These are phyloP conservation scores for Dichotomopilus funicola DNA, from an alignment of 2,329 filamentous ascomycete genomes.

Conservation along the genomic window DNA sequence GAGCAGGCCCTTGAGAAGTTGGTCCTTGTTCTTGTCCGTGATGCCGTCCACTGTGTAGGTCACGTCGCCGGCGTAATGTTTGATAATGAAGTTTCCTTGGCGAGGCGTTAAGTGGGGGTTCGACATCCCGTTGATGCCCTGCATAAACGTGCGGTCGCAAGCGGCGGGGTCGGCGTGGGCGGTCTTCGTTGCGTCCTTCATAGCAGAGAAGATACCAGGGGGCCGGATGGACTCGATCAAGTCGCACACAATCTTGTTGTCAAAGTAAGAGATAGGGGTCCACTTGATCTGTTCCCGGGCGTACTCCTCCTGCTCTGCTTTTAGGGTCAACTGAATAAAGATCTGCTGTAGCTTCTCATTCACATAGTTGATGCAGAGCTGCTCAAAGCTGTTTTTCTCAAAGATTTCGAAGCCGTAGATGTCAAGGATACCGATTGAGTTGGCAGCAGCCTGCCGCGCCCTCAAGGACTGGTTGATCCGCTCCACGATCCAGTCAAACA, in stretches of 20 bases:
- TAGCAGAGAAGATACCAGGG: slow-evolving; percentile 84
- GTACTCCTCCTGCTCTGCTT: slow-evolving; percentile 97
- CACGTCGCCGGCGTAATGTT: slow-evolving; percentile 97
- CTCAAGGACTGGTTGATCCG: slow-evolving; percentile 84
- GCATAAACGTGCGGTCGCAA: slow-evolving; percentile 93
- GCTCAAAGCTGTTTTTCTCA: slow-evolving; percentile 97
- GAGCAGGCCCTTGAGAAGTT: slow-evolving; percentile 86
- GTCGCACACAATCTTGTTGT: slow-evolving; percentile 98
- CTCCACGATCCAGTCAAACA: slow-evolving; percentile 97
- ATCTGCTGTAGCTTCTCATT: slow-evolving; percentile 99
- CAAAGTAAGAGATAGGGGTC: slow-evolving; percentile 99
- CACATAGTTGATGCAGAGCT: slow-evolving; percentile 99
- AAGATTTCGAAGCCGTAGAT: slow-evolving; percentile 99
- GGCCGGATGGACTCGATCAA: slow-evolving; percentile 89
- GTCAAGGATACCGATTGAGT: slow-evolving; percentile 93
- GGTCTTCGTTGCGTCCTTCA: slow-evolving; percentile 98
- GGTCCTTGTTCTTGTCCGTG: slow-evolving; percentile 99
- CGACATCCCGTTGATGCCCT: slow-evolving; percentile 81
- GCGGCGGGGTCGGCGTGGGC: slow-evolving; percentile 91
- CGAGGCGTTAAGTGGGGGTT: slow-evolving; percentile 87
- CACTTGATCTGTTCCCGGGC: slow-evolving; percentile 93
- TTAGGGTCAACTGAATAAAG: slow-evolving; percentile 94
- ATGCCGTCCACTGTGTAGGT: slow-evolving; percentile 92
- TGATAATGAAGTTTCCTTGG: slow-evolving; percentile 95
- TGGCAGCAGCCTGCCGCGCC: slow-evolving; percentile 65